phyloP scores from a whole-genome alignment of 2,329 filamentous ascomycete genomes.

The Monilinia laxa region DNA sequence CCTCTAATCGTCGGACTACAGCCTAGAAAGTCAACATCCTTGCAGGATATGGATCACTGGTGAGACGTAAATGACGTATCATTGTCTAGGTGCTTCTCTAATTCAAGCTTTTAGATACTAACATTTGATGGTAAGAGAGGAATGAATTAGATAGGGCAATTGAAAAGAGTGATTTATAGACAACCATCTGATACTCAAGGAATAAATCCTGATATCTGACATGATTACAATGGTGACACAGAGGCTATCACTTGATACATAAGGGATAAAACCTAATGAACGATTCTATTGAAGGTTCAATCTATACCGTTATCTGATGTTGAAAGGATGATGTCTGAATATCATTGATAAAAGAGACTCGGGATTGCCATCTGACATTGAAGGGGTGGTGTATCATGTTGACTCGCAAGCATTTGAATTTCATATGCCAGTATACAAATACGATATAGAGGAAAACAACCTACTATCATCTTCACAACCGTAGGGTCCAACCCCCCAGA shows the following conservation, averaged over 20 bases:
- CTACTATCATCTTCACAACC: slow-evolving; percentile 48
- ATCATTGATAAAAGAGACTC: not conserved
- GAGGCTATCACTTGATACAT: not conserved
- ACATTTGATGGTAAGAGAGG: too few relatives aligned
- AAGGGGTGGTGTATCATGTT: not conserved
- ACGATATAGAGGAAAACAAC: not conserved
- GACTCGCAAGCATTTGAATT: not conserved
- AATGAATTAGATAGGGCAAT: not conserved
- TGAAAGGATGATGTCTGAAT: not conserved
- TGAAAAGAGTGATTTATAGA: not conserved
- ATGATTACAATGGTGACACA: not conserved
- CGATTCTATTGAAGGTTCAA: too few relatives aligned
- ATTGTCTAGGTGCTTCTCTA: not conserved
- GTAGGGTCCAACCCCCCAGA: slow-evolving; percentile 63
- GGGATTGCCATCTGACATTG: not conserved
- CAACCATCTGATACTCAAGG: not conserved
- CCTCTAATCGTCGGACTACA: not conserved
- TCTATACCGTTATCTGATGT: not conserved
- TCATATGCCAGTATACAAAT: not conserved
- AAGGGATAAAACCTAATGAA: too few relatives aligned
- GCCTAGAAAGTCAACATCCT: not conserved
- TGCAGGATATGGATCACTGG: not conserved
- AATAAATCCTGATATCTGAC: not conserved
- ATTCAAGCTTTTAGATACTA: not conserved
- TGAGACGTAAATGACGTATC: too few relatives aligned